Base-by-base conservation (phyloP, 139 green algal genomes). In the Diplosphaera chodatii region DNA sequence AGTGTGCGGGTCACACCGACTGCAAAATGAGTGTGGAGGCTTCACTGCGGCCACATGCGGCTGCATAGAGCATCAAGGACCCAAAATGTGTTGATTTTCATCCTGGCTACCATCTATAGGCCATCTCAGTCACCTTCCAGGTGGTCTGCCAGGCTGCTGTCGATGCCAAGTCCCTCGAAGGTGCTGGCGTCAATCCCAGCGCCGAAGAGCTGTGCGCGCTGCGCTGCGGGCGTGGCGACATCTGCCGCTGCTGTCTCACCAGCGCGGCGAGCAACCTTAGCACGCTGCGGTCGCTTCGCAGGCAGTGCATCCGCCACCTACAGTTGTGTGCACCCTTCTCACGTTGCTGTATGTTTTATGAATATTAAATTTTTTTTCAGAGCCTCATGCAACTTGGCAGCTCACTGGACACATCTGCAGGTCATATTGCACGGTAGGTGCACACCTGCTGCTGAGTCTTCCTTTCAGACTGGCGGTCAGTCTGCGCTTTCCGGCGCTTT, bases 161-260 rank as follows among this genome's bases (percentile, higher is more conserved):
- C 75, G 59, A 91, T 64, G 22, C 84, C 86, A 34, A 91, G 66
- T 0, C 70, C 78, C 15, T 28, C 22, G 74, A 82, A 89, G 66
- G 32, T 82, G 28, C 32, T 70, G 56, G n/a, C 40, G 23, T 72
- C 73, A 3, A 40, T 29, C n/a, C n/a, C n/a, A 15, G 68, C 69
- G 30, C 80, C 82, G 74, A 82, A 81, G 56, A 87, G 62, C 64
- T 82, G 48, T 5, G 34, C 41, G 66, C 66, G 69, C 27, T 56
- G 30, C 27, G 64, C 71, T 1, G 55, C 64, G 27, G 82, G 82
- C 25, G 77, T 71, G 27, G 67, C 37, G 22, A 66, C 59, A 25
- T 68, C 76, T 40, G 75, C 76, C 55, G 72, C 70, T 27, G 74
- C 74, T 55, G 80, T 67, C 63, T 78, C 74, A 30, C 74, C 74